Conservation (phyloP, 768 basidiomycete species). For the Podaxis sp. region DNA sequence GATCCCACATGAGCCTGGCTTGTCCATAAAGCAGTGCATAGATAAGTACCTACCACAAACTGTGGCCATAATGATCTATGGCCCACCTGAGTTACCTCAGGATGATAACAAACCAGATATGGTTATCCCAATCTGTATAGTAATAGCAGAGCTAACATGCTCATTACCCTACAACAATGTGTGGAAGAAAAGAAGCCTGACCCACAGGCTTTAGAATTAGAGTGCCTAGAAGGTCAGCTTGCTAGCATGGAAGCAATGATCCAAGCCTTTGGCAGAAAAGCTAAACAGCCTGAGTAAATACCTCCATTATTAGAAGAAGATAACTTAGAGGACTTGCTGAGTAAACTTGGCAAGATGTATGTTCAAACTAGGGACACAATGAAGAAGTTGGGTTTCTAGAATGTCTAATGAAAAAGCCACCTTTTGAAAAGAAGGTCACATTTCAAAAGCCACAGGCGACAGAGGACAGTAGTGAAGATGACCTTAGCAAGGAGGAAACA, state of each 20-base stretch:
- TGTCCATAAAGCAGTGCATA: not conserved
- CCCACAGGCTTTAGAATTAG: not conserved
- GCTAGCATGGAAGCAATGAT: not conserved
- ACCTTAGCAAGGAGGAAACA: too few species aligned
- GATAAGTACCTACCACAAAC: not conserved
- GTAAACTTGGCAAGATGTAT: not conserved
- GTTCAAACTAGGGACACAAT: not conserved
- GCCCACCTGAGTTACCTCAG: not conserved
- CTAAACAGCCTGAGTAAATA: too few species aligned
- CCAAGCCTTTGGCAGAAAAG: not conserved
- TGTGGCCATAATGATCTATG: not conserved
- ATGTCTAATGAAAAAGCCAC: constrained; percentile 8
- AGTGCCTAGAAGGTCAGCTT: not conserved
- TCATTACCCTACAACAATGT: not conserved
- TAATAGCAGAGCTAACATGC: not conserved
- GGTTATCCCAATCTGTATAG: not conserved
- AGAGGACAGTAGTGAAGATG: not conserved
- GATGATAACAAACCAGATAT: not conserved
- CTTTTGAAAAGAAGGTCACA: constrained; percentile 1
- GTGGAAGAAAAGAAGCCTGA: too few species aligned
- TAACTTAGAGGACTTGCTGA: not conserved
- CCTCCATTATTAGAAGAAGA: not conserved
- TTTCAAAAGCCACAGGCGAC: not conserved
- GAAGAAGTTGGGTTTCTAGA: constrained; percentile 11
- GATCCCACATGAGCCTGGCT: not conserved